A percentile compares a stretch with the other conserved stretches of the same genome.
These are phyloP conservation scores for Penicillium simplicissimum DNA, from an alignment of 495 filamentous ascomycete genomes.

Conservation along the genomic window DNA sequence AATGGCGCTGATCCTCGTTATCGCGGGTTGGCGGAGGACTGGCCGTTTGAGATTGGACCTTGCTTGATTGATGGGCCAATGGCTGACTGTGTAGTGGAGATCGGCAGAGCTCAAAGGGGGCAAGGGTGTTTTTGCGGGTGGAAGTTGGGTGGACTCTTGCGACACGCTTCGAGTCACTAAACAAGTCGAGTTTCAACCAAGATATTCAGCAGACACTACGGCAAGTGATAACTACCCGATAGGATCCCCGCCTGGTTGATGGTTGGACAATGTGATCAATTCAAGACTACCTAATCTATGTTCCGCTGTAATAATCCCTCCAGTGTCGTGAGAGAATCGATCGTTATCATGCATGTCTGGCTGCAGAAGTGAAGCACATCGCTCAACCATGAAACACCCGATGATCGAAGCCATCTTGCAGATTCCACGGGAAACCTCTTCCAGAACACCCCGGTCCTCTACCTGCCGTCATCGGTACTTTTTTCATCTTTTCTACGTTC, in stretches of 20 bases:
- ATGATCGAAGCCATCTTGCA: neutral
- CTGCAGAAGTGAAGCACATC: neutral
- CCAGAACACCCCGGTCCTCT: no score
- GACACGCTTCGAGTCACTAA: neutral
- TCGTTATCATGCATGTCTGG: neutral
- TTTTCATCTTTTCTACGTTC: neutral
- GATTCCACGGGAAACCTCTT: neutral
- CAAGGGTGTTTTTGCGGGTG: neutral
- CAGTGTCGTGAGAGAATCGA: neutral
- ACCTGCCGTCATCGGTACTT: neutral
- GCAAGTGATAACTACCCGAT: no score
- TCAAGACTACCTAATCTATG: neutral
- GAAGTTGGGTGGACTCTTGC: neutral
- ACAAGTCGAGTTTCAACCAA: neutral
- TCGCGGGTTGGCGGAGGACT: slow-evolving; percentile 8
- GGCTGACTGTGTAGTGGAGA: neutral
- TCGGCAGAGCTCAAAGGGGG: slow-evolving; percentile 4
- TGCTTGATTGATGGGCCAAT: slow-evolving; percentile 20
- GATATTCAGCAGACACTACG: neutral
- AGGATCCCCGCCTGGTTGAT: neutral
- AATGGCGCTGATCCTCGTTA: slow-evolving; percentile 13
- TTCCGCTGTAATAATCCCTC: neutral
- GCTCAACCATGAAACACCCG: neutral
- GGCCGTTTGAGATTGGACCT: slow-evolving; percentile 21
- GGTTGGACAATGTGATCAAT: neutral